These are phyloP conservation scores for Kodamaea sp. DNA, from an alignment of 1,139 yeast genomes.

Conservation along the genomic window DNA sequence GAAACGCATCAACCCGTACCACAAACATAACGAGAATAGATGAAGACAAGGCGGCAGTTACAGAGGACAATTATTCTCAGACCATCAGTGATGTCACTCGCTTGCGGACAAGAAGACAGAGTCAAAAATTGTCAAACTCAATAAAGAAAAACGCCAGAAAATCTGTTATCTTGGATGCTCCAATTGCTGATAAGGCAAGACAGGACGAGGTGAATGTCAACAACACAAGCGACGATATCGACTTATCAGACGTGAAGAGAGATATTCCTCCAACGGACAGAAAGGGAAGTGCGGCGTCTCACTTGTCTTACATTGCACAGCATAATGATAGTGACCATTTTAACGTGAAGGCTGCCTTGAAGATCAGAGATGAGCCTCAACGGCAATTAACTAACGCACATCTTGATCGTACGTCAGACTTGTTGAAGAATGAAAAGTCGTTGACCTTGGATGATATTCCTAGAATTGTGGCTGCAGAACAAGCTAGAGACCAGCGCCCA, in stretches of 20 bases:
- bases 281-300: conserved; percentile 21
- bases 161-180: conserved; percentile 51
- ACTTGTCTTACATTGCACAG: conserved; percentile 22
- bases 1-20: neutral
- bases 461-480: conserved; percentile 94
- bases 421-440: conserved; percentile 78
- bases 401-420: conserved; percentile 60
- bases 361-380: conserved; percentile 49
- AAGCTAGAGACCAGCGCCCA: conserved; percentile 89
- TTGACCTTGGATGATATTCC: conserved; percentile 95
- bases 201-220: conserved; percentile 12
- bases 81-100: conserved; percentile 79
- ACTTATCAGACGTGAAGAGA: conserved; percentile 11
- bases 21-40: conserved; percentile 11
- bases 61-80: conserved; percentile 55
- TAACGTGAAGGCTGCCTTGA: conserved; percentile 36
- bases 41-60: conserved; percentile 20
- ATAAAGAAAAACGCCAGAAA: conserved; percentile 50
- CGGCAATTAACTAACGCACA: conserved; percentile 33
- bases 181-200: conserved; percentile 53
- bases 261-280: conserved; percentile 11
- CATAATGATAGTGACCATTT: conserved; percentile 36
- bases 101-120: conserved; percentile 72
- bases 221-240: conserved; percentile 20
- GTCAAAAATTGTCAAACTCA: conserved; percentile 60